phyloP scores from a whole-genome alignment of 345 rosid species.

The Hibiscus syriacus region DNA sequence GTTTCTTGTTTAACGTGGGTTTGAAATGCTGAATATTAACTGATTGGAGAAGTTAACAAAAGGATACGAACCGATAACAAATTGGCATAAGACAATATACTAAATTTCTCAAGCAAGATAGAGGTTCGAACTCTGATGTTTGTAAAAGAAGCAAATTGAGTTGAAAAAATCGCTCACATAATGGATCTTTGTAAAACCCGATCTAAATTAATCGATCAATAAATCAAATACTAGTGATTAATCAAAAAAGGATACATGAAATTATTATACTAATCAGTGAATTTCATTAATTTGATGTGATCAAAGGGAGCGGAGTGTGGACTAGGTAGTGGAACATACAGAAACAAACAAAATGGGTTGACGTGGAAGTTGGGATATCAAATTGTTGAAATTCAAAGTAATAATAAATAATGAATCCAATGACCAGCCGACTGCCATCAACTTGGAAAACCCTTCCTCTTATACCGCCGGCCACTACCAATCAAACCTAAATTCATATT shows the following conservation, averaged over 20 bases:
- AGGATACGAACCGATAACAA: too few relatives aligned
- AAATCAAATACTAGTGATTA: too few relatives aligned
- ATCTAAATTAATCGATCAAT: too few relatives aligned
- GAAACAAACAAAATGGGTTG: neutral
- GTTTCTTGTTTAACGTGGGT: neutral
- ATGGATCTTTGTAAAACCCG: too few relatives aligned
- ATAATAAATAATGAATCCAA: neutral
- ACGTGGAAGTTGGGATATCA: neutral
- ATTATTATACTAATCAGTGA: neutral
- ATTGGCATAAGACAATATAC: too few relatives aligned
- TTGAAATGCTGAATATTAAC: neutral
- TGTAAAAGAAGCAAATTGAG: too few relatives aligned
- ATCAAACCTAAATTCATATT: neutral
- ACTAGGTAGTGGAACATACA: neutral
- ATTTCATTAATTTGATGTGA: neutral
- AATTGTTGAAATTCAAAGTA: neutral
- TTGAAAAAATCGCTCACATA: too few relatives aligned
- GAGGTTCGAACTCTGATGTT: too few relatives aligned
- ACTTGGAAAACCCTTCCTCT: neutral
- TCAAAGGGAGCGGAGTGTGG: neutral
- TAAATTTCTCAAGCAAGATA: too few relatives aligned
- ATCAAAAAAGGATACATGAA: too few relatives aligned
- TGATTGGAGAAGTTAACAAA: neutral
- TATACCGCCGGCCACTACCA: neutral
- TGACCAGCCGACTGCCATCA: conserved; percentile 5